Percentiles rank a stretch among this genome's conserved stretches.
phyloP scores from a whole-genome alignment of 2,329 filamentous ascomycete genomes.

The Penicillium sp. region DNA sequence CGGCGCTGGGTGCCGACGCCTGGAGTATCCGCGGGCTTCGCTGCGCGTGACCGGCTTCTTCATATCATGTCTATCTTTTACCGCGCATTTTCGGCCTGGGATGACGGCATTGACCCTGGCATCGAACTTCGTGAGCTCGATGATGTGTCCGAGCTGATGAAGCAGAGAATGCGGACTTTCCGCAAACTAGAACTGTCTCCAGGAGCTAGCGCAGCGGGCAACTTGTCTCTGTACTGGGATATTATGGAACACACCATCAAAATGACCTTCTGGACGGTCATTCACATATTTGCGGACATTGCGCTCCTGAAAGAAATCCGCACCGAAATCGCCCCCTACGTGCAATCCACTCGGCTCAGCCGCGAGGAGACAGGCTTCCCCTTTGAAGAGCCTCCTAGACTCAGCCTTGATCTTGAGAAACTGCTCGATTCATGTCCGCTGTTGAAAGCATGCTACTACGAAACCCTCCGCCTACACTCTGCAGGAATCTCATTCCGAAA shows the following conservation, averaged over 20 bases:
- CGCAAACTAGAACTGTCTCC: conserved; percentile 37
- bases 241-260: conserved; percentile 51
- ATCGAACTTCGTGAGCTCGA: conserved; percentile 47
- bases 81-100: conserved; percentile 40
- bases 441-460: conserved; percentile 46
- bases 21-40: conserved; percentile 46
- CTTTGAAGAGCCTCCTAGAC: conserved; percentile 41
- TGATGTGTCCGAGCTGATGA: conserved; percentile 46
- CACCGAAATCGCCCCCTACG: conserved; percentile 44
- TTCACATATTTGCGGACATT: conserved; percentile 44
- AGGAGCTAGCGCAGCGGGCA: conserved; percentile 37
- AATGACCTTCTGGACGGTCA: conserved; percentile 51
- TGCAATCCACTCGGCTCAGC: conserved; percentile 36
- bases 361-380: conserved; percentile 39
- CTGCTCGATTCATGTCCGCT: conserved; percentile 45
- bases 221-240: conserved; percentile 54
- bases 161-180: conserved; percentile 41
- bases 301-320: conserved; percentile 42
- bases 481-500: conserved; percentile 43
- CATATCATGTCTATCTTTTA: conserved; percentile 42
- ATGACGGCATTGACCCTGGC: conserved; percentile 42
- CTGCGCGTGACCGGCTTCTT: conserved; percentile 43
- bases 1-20: conserved; percentile 55
- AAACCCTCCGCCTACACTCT: conserved; percentile 45
- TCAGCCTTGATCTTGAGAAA: conserved; percentile 41